phyloP scores from a whole-genome alignment of 2,329 filamentous ascomycete genomes.

The Gremmenia infestans region DNA sequence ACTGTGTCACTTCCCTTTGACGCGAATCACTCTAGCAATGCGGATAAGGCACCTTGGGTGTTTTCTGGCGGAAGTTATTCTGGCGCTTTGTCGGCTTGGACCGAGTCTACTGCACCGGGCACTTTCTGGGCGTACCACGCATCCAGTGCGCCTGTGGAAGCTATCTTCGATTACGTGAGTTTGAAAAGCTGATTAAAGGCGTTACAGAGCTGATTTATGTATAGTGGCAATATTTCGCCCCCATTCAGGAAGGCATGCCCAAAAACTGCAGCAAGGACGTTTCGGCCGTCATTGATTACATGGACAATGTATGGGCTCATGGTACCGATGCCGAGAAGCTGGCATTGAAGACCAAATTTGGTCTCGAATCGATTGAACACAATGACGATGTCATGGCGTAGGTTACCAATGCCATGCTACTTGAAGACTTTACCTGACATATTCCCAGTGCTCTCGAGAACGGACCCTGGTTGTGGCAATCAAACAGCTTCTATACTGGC shows the following conservation, averaged over 20 bases:
- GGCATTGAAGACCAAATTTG: slow-evolving; percentile 47
- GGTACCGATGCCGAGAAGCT: slow-evolving; percentile 39
- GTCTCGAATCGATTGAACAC: slow-evolving; percentile 43
- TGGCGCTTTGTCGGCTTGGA: slow-evolving; percentile 53
- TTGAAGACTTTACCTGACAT: slow-evolving; percentile 1
- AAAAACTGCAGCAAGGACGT: slow-evolving; percentile 53
- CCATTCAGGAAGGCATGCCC: slow-evolving; percentile 53
- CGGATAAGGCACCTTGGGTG: slow-evolving; percentile 51
- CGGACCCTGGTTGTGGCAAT: slow-evolving; percentile 55
- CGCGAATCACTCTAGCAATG: slow-evolving; percentile 41
- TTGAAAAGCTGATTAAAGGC: not conserved
- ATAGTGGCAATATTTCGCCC: slow-evolving; percentile 52
- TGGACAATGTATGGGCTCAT: slow-evolving; percentile 44
- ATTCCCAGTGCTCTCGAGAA: slow-evolving; percentile 42
- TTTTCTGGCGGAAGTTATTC: slow-evolving; percentile 52
- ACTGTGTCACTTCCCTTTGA: slow-evolving; percentile 51
- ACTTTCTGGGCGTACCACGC: slow-evolving; percentile 58
- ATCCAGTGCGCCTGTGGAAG: slow-evolving; percentile 50
- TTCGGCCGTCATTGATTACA: slow-evolving; percentile 45
- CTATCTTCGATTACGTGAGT: slow-evolving; percentile 46
- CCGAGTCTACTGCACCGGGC: slow-evolving; percentile 45
- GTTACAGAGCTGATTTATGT: slow-evolving; percentile 1
- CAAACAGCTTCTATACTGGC: slow-evolving; percentile 42
- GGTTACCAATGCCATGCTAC: slow-evolving; percentile 3
- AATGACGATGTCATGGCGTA: slow-evolving; percentile 34